Base-by-base conservation (phyloP, 1,284 basidiomycete genomes). In the Melampsora larici-populina region DNA sequence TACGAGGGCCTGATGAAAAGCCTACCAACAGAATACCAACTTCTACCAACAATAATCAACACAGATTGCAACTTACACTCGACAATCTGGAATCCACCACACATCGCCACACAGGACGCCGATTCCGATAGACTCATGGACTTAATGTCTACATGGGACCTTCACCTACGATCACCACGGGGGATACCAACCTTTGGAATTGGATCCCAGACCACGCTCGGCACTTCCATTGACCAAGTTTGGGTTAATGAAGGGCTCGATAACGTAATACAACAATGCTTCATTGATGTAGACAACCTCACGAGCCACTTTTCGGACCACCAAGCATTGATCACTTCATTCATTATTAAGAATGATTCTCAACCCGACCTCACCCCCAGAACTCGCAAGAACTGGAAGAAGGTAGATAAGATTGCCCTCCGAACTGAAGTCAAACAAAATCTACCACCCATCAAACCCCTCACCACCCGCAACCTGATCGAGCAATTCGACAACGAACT, bases 61-160 rank as follows among this genome's bases (percentile, higher is more conserved):
- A 60, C 60, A n/a, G 69, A 70, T 33, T 70, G 49, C 11, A 70
- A 70, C 49, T 24, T 70, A 31, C 68, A 51, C 29, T 51, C 49
- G 17, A 6, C 43, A 2, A 3, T 29, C 1, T 70, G 48, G 69
- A 70, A 70, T 36, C 69, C 69, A 6, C 48, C n/a, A 21, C 11
- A 21, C 6, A 40, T 58, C 48, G 17, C 13, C 33, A 49, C 55
- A 15, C 26, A 31, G 18, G 49, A 70, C 51, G 1, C 1, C 2
- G 31, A 21, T 1, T 0, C 69, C 18, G 36, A 60, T 21, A 29
- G 60, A 1, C 31, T 70, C 2, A 31, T 70, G 3, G 40, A 60
- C 13, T 17, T 70, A 1, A 33, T 24, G 33, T 49, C 33, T 15
- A 24, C 1, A 17, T 58, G 60, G 21, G 36, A 40, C 8, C 31